Base-by-base conservation (phyloP, 116 monocot species). In the Phalaenopsis hybrid region DNA sequence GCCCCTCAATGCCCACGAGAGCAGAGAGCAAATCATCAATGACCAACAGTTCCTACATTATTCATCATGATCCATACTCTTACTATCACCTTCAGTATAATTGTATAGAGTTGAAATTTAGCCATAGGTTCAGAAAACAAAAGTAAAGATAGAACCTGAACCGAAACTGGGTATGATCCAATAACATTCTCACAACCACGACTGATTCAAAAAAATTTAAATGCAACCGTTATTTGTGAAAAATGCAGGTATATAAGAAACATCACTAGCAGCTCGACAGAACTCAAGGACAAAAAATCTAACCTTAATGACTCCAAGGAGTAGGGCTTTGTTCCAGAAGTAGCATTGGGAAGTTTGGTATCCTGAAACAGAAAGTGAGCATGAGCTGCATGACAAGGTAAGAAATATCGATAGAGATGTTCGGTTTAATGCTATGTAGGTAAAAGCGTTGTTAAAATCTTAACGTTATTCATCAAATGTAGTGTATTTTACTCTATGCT, bases 1-100 rank as follows among this genome's bases (percentile, higher is more conserved):
- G 84, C 48, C 99, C 99, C 84, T 95, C 95, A 48, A 99, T 93
- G 9, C 99, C 95, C 78, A 99, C 86, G 21, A 99, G 88, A 46
- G 95, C 89, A 52, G 85, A 93, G 6, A 99, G 85, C 80, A 99
- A 82, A 77, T 99, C 99, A 82, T 99, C 99, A 78, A 99, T 93
- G 8, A 93, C 90, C 77, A 95, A 85, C 12, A 93, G 87, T 86
- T 99, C 96, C 96, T 96, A 81, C n/a, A 65, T 57, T 85, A 73
- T 44, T 75, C 75, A 75, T 33, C 57, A 20, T 72, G 51, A 75
- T 16, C 45, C 12, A 21, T 46, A 7, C 45, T 45, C 18, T 75
- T 75, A 44, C 21, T 33, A 63, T 63, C 63, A 63, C 25, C 20
- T 63, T 63, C 20, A 10, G 46, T 18, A 75, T n/a, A 75, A 45